These are phyloP conservation scores for Vigna angularis DNA, from an alignment of 306 rosid species.

Conservation along the genomic window DNA sequence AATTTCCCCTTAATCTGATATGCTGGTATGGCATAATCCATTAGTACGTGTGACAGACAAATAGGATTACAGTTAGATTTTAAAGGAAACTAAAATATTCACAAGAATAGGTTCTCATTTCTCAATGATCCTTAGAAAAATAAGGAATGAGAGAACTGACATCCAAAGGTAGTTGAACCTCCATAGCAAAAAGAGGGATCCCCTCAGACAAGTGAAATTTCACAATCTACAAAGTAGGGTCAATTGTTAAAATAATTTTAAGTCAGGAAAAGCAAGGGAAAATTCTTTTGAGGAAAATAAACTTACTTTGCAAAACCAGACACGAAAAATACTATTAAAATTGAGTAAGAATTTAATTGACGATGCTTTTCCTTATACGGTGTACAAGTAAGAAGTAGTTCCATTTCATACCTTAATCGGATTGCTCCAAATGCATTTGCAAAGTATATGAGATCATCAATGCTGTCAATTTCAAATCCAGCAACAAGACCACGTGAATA, in stretches of 20 bases:
- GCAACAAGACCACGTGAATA: constrained; percentile 73
- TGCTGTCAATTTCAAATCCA: constrained; percentile 63
- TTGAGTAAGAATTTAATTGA: constrained; percentile 2
- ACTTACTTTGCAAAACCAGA: constrained; percentile 18
- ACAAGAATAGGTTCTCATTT: constrained; percentile 30
- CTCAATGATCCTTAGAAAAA: constrained; percentile 40
- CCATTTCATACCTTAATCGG: constrained; percentile 61
- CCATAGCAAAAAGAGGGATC: constrained; percentile 34
- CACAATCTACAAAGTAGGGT: constrained; percentile 46
- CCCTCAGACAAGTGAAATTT: constrained; percentile 41
- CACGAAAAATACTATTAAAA: background rate
- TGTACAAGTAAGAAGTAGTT: constrained; percentile 24
- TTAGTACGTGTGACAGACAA: constrained; percentile 5
- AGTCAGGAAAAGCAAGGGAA: constrained; percentile 15
- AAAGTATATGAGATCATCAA: constrained; percentile 63
- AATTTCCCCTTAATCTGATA: constrained; percentile 10
- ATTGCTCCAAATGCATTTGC: constrained; percentile 77
- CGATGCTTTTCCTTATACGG: constrained; percentile 15
- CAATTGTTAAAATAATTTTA: constrained; percentile 34
- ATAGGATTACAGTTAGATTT: constrained; percentile 21
- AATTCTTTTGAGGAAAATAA: constrained; percentile 1
- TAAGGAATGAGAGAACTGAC: constrained; percentile 49
- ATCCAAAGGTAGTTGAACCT: constrained; percentile 39
- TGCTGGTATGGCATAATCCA: background rate
- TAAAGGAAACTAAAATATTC: constrained; percentile 23